These are phyloP conservation scores for Magnaporthiopsis poae DNA, from an alignment of 2,329 filamentous ascomycete species.

Conservation along the genomic window DNA sequence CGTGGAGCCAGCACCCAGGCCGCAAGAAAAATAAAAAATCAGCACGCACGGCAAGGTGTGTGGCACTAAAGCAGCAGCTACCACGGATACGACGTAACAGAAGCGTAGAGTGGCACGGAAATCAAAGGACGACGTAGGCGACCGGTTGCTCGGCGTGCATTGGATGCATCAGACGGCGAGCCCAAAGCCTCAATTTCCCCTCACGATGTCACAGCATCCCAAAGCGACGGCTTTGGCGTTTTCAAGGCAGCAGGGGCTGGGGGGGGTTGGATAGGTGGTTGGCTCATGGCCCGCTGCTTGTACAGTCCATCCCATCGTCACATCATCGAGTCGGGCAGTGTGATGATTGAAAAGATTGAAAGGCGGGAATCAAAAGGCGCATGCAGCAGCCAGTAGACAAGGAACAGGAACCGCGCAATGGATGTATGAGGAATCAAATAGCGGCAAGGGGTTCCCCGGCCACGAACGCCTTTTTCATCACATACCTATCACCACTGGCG, in stretches of 20 bases:
- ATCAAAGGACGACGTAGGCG: background rate
- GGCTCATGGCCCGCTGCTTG: background rate
- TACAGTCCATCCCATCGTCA: background rate
- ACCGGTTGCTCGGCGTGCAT: background rate
- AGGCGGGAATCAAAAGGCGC: background rate
- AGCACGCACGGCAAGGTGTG: background rate
- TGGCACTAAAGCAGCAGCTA: background rate
- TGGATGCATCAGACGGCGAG: background rate
- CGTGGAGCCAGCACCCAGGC: background rate
- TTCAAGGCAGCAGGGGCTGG: background rate
- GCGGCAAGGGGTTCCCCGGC: background rate
- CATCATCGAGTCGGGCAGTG: background rate
- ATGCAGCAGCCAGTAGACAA: background rate
- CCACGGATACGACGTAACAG: background rate
- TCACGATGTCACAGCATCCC: background rate
- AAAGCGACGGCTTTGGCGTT: background rate
- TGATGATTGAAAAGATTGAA: background rate
- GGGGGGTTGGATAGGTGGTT: background rate
- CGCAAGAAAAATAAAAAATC: background rate
- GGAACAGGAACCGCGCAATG: background rate
- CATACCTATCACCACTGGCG: too few relatives aligned
- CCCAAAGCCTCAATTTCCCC: background rate
- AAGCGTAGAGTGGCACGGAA: background rate
- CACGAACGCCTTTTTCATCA: background rate
- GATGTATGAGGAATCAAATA: background rate